Percentiles rank a stretch among this genome's conserved stretches.
Evolutionary conservation across 306 rosid species (phyloP).

Genomic region (Lagenaria siceraria): DNA sequence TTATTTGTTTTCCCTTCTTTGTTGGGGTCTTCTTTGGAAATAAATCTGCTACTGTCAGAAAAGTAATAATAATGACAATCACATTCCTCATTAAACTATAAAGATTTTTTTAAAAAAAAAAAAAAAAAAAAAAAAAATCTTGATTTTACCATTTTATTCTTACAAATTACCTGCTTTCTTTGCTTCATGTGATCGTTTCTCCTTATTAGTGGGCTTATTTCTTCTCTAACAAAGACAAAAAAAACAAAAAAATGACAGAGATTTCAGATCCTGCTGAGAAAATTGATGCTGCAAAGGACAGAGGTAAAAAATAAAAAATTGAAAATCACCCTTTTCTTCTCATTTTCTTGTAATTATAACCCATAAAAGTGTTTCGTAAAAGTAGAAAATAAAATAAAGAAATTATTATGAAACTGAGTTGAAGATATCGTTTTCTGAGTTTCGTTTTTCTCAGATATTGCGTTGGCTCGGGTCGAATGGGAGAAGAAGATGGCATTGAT

Average conservation of each 20-base stretch:
- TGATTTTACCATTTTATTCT: neutral
- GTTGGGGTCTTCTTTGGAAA: neutral
- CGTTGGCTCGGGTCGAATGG: constrained; percentile 37
- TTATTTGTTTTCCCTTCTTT: neutral
- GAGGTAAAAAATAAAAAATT: constrained; percentile 22
- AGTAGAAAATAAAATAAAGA: neutral
- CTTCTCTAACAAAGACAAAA: neutral
- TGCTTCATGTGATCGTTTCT: neutral
- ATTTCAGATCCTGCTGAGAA: constrained; percentile 22
- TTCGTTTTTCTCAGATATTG: constrained; percentile 26
- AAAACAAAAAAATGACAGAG: constrained; percentile 16
- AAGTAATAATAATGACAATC: neutral
- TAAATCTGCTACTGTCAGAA: neutral
- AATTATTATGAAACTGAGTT: neutral
- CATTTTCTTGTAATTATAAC: neutral
- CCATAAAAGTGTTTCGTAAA: no score
- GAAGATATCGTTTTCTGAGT: neutral
- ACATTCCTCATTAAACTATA: neutral
- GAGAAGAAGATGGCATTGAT: constrained; percentile 76
- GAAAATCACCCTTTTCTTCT: neutral
- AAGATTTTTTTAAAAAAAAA: neutral
- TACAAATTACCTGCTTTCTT: neutral
- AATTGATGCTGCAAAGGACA: constrained; percentile 18
- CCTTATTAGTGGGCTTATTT: neutral
- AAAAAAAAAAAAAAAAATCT: accelerated